phyloP scores from a whole-genome alignment of 257 asterid genomes.

The Fraxinus americana region DNA sequence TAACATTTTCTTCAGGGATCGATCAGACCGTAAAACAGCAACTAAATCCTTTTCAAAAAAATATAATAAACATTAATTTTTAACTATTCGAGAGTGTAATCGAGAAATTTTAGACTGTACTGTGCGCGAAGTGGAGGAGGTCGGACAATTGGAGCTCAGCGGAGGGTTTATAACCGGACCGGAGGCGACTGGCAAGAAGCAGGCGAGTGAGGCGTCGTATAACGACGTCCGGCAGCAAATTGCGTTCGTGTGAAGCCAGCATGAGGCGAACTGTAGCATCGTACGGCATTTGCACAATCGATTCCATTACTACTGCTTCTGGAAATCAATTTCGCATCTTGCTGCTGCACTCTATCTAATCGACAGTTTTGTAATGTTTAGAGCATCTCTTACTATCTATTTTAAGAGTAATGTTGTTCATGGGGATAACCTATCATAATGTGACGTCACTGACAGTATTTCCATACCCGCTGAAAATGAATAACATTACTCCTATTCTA shows the following conservation, averaged over 20 bases:
- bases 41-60: neutral
- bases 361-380: neutral
- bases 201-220: constrained; percentile 77
- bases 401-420: too few relatives aligned
- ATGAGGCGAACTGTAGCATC: constrained; percentile 66
- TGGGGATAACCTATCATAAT: too few relatives aligned
- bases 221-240: constrained; percentile 79
- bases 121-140: constrained; percentile 58
- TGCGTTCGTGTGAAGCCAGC: constrained; percentile 77
- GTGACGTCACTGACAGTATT: too few relatives aligned
- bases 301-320: constrained; percentile 26
- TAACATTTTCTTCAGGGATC: neutral
- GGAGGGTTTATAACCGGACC: constrained; percentile 67
- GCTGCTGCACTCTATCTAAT: neutral
- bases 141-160: constrained; percentile 61
- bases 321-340: neutral
- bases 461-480: too few relatives aligned
- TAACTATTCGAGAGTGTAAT: neutral
- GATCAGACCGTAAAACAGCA: neutral
- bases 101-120: constrained; percentile 33
- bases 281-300: constrained; percentile 60
- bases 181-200: constrained; percentile 77
- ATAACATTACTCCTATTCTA: too few relatives aligned
- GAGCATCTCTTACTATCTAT: too few relatives aligned
- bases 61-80: neutral